These are phyloP conservation scores for Botryotinia calthae DNA, from an alignment of 2,329 filamentous ascomycete genomes.

Conservation along the genomic window DNA sequence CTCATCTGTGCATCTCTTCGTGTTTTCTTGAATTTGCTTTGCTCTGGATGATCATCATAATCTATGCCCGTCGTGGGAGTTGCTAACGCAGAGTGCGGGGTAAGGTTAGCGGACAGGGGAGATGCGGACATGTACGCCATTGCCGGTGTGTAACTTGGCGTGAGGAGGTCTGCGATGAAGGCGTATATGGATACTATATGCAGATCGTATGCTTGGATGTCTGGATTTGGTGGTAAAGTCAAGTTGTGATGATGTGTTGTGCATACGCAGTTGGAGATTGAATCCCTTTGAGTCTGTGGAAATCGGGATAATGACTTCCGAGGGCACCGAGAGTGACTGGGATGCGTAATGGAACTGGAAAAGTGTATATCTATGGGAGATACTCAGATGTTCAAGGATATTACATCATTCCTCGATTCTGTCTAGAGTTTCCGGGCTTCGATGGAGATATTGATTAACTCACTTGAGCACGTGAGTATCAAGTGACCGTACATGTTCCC, in stretches of 20 bases:
- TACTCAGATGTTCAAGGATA: neutral
- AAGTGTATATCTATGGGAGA: neutral
- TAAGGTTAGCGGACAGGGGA: neutral
- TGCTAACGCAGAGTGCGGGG: conserved; percentile 13
- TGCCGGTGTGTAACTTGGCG: neutral
- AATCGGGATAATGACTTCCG: conserved; percentile 3
- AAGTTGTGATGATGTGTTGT: neutral
- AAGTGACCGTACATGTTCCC: neutral
- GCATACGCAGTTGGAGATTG: neutral
- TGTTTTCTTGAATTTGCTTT: neutral
- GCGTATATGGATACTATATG: neutral
- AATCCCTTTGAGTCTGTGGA: neutral
- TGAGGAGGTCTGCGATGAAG: neutral
- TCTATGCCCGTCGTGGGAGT: conserved; percentile 2
- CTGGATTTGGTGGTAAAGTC: neutral
- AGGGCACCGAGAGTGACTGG: neutral
- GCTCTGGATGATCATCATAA: neutral
- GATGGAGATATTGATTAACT: neutral
- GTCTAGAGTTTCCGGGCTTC: neutral
- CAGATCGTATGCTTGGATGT: neutral
- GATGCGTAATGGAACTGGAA: neutral
- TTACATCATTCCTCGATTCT: neutral
- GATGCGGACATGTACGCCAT: conserved; percentile 6
- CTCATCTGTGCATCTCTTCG: neutral
- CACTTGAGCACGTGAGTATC: neutral